phyloP scores from a whole-genome alignment of 148 eudicot genomes.

The Amaranthus palmeri region DNA sequence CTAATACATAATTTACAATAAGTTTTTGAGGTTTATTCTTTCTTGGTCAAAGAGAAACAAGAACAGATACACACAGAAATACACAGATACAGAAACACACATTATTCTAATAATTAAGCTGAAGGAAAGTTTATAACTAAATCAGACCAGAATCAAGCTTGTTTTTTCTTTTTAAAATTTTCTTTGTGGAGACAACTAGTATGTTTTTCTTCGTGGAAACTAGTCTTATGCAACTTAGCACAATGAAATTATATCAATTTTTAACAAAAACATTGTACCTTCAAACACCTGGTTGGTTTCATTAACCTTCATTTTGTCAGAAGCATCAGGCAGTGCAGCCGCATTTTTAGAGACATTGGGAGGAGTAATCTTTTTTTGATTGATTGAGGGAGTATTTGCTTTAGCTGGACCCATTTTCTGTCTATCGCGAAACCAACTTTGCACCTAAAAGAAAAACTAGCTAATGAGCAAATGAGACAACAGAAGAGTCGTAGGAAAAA shows the following conservation, averaged over 20 bases:
- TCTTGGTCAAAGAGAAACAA: not conserved
- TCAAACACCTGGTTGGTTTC: slow-evolving; percentile 22
- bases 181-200: too few species aligned
- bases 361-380: slow-evolving; percentile 18
- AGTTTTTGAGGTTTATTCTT: not conserved
- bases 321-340: slow-evolving; percentile 28
- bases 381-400: slow-evolving; percentile 18
- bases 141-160: not conserved
- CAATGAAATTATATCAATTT: not conserved
- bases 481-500: slow-evolving; percentile 3
- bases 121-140: not conserved
- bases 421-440: slow-evolving; percentile 59
- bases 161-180: not conserved
- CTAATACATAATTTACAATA: not conserved
- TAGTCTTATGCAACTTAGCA: not conserved
- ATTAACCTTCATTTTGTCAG: slow-evolving; percentile 25
- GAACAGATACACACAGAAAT: not conserved
- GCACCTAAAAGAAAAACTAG: slow-evolving; percentile 41
- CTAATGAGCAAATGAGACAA: slow-evolving; percentile 16
- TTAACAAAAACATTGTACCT: slow-evolving; percentile 22
- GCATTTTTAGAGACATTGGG: slow-evolving; percentile 23
- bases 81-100: not conserved
- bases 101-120: not conserved
- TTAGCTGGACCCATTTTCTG: slow-evolving; percentile 27
- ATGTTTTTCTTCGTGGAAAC: not conserved